A percentile compares a stretch with the other conserved stretches of the same genome.
These are phyloP conservation scores for Diospyros lotus DNA, from an alignment of 148 eudicot genomes.

Conservation along the genomic window DNA sequence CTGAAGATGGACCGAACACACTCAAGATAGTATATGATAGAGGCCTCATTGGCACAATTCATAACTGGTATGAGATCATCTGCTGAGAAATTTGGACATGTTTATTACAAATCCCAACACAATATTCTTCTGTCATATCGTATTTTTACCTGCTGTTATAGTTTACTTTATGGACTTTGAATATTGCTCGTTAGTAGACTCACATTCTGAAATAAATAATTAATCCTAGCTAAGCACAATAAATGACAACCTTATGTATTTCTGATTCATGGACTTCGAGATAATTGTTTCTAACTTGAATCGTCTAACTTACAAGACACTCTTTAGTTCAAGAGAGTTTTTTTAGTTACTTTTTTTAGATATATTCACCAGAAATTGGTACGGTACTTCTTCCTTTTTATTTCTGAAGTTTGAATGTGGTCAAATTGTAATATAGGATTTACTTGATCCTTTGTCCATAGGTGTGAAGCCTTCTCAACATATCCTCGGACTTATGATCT, in stretches of 20 bases:
- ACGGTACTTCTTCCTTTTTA: background rate
- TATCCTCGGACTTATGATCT: slow-evolving; percentile 97
- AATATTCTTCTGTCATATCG: background rate
- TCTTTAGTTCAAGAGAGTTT: background rate
- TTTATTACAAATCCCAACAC: background rate
- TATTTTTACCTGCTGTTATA: background rate
- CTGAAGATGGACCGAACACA: slow-evolving; percentile 93
- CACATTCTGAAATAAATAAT: background rate
- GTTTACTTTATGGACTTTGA: no score
- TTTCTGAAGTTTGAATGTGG: background rate
- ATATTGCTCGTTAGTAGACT: no score
- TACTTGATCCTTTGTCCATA: slow-evolving; percentile 14
- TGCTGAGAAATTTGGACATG: background rate
- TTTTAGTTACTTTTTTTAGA: background rate
- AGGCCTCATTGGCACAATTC: slow-evolving; percentile 84
- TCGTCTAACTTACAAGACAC: background rate
- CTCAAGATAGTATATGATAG: slow-evolving; percentile 87
- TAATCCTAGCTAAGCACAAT: background rate
- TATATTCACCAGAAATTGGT: background rate
- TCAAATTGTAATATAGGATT: slow-evolving; percentile 1
- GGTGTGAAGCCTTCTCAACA: slow-evolving; percentile 99
- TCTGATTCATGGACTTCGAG: background rate
- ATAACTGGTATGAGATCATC: slow-evolving; percentile 64
- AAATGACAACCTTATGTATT: background rate
- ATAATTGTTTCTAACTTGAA: background rate